Conservation (phyloP, 176 grass and related monocot species). For the Luzula sylvatica region DNA sequence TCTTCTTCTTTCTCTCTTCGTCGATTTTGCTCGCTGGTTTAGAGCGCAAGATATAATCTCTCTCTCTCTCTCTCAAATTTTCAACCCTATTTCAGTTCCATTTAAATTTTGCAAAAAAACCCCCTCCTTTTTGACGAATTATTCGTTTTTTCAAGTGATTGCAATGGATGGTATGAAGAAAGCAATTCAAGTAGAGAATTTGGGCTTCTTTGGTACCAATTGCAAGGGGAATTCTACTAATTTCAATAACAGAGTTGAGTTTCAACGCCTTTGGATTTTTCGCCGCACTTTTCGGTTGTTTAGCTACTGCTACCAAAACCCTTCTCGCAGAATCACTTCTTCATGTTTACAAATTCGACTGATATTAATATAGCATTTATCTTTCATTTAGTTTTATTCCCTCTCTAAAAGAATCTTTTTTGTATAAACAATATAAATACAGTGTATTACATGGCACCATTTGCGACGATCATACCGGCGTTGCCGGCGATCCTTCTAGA, state of each 20-base stretch:
- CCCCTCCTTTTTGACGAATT: too few species aligned
- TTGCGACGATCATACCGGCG: constrained; percentile 67
- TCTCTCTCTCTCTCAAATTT: too few species aligned
- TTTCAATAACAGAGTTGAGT: constrained; percentile 62
- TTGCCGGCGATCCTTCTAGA: constrained; percentile 44
- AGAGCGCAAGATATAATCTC: too few species aligned
- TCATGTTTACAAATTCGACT: constrained; percentile 85
- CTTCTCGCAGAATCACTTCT: constrained; percentile 74
- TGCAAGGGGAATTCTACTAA: constrained; percentile 61
- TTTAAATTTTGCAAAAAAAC: too few species aligned
- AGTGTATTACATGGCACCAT: constrained; percentile 81
- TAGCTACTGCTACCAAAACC: constrained; percentile 80
- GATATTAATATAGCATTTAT: constrained; percentile 24
- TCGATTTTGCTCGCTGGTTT: too few species aligned
- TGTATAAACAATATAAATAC: constrained; percentile 56
- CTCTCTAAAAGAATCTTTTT: background rate
- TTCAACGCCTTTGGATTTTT: constrained; percentile 72
- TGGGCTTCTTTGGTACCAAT: constrained; percentile 74
- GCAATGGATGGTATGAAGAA: constrained; percentile 75
- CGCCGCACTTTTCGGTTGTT: constrained; percentile 66
- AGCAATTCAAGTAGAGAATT: constrained; percentile 68
- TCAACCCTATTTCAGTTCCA: background rate
- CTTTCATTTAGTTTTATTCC: background rate
- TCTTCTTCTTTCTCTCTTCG: too few species aligned
- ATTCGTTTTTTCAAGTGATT: too few species aligned